A percentile compares a stretch with the other conserved stretches of the same genome.
phyloP scores from a whole-genome alignment of 1,284 basidiomycete genomes.

The Ustilago cynodontis region DNA sequence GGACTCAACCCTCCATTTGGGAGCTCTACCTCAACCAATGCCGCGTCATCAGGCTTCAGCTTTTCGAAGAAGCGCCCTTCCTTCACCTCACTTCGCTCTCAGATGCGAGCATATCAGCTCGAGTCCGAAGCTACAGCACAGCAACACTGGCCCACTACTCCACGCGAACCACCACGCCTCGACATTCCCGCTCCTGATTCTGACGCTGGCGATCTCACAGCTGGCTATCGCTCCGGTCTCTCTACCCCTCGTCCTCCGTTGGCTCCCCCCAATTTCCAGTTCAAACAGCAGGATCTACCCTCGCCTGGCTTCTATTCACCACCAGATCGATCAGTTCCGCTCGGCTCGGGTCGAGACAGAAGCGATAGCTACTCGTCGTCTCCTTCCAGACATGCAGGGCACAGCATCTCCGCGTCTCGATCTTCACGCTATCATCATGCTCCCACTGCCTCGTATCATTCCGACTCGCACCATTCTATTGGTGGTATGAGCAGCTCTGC shows the following conservation, averaged over 20 bases:
- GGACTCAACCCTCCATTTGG: slow-evolving; percentile 18
- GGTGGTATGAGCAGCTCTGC: slow-evolving; percentile 45
- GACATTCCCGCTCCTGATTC: slow-evolving; percentile 34
- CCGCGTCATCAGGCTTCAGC: slow-evolving; percentile 33
- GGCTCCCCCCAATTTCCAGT: slow-evolving; percentile 12
- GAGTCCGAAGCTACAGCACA: slow-evolving; percentile 19
- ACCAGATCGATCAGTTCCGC: slow-evolving; percentile 18
- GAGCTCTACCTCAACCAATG: not conserved
- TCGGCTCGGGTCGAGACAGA: slow-evolving; percentile 17
- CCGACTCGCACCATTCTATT: slow-evolving; percentile 41
- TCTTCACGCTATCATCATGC: slow-evolving; percentile 47
- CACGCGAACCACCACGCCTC: slow-evolving; percentile 29
- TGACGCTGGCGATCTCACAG: slow-evolving; percentile 47
- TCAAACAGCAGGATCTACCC: slow-evolving; percentile 23
- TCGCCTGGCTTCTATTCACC: slow-evolving; percentile 42
- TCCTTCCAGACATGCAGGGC: slow-evolving; percentile 30
- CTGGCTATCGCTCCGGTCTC: slow-evolving; percentile 41
- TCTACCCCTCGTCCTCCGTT: slow-evolving; percentile 43
- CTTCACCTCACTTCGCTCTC: slow-evolving; percentile 32
- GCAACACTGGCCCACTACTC: slow-evolving; percentile 32
- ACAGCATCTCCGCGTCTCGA: slow-evolving; percentile 27
- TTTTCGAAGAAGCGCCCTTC: slow-evolving; percentile 36
- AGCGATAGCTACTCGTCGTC: slow-evolving; percentile 41
- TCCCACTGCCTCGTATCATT: slow-evolving; percentile 38
- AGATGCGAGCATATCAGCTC: slow-evolving; percentile 27